Percentiles rank a stretch among this genome's conserved stretches.
phyloP scores from a whole-genome alignment of 208 protist genomes.

The Crithidia fasciculata region DNA sequence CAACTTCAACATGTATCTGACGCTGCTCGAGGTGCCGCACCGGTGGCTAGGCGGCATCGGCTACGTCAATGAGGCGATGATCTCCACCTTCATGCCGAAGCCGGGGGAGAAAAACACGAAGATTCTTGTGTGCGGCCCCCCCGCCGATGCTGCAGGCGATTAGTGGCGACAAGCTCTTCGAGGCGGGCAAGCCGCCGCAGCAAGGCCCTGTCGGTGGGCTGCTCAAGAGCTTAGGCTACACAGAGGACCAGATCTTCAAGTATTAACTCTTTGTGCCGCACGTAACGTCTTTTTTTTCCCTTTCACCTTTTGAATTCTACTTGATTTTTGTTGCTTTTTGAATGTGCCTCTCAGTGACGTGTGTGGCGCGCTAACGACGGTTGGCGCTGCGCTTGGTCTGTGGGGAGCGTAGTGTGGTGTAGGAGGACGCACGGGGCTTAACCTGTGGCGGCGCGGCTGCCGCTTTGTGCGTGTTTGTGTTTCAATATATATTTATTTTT shows the following conservation, averaged over 20 bases:
- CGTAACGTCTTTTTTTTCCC: background rate
- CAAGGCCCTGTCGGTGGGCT: constrained; percentile 77
- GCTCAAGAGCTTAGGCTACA: constrained; percentile 79
- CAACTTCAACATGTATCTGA: constrained; percentile 92
- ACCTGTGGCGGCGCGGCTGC: background rate
- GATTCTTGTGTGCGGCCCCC: constrained; percentile 87
- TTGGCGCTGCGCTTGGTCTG: background rate
- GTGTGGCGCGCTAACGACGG: too few species aligned
- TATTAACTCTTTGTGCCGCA: constrained; percentile 41
- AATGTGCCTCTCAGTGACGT: too few species aligned
- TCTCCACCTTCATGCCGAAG: constrained; percentile 84
- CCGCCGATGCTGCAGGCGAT: constrained; percentile 88
- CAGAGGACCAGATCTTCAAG: constrained; percentile 85
- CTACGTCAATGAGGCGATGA: constrained; percentile 76
- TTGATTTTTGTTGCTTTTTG: too few species aligned
- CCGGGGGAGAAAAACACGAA: constrained; percentile 72
- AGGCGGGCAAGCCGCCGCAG: constrained; percentile 56
- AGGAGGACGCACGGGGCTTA: background rate
- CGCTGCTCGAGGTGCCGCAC: constrained; percentile 75
- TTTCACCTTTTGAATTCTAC: too few species aligned
- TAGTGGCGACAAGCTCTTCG: constrained; percentile 81
- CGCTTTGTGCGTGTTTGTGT: background rate
- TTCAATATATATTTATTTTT: background rate
- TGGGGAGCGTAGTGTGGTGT: background rate
- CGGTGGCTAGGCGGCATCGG: constrained; percentile 86